Evolutionary conservation across 441 rosid species (phyloP), one percentile per base, ranked within the genome.

Genomic region (Pelargonium myrrhifolium): DNA sequence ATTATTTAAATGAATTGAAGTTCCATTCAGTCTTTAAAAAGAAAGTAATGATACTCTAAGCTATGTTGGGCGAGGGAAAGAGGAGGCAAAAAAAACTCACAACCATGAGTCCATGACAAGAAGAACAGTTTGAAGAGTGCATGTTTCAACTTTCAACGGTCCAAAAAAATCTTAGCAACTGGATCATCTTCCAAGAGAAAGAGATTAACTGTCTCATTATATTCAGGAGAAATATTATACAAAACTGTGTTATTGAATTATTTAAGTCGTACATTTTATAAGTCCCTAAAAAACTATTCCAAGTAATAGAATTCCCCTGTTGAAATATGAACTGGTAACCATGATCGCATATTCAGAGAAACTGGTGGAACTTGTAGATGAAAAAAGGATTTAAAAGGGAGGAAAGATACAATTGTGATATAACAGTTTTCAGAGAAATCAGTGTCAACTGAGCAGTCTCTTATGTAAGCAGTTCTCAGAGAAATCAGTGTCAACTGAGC

Each of bases 71-170:
- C n/a, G n/a, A n/a, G n/a, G n/a, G n/a, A n/a, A n/a, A n/a, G n/a
- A 61, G 49, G 28, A 58, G 58, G 11, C 9, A 39, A 39, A 51
- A 47, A 31, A 67, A 73, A 80, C 97, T 79, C 76, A 85, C 97
- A 62, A 78, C 90, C 90, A 89, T 86, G 64, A 86, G n/a, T n/a
- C n/a, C n/a, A n/a, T n/a, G n/a, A n/a, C 83, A 78, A 85, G 85
- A 70, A 87, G 81, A 66, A 87, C 77, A 69, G 77, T 79, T 55
- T 72, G 86, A 72, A 91, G 87, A 69, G 72, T 77, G 72, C 51
- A 31, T 0, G 87, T 82, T 65, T 83, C 80, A 66, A 87, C n/a
- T n/a, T n/a, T n/a, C n/a, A n/a, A n/a, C n/a, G 82, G 55, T 65
- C 75, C 87, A 90, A 85, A 62, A 88, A 81, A 65, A 85, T 77